phyloP scores from a whole-genome alignment of 2,329 filamentous ascomycete species.

The Fusarium coffeatum region DNA sequence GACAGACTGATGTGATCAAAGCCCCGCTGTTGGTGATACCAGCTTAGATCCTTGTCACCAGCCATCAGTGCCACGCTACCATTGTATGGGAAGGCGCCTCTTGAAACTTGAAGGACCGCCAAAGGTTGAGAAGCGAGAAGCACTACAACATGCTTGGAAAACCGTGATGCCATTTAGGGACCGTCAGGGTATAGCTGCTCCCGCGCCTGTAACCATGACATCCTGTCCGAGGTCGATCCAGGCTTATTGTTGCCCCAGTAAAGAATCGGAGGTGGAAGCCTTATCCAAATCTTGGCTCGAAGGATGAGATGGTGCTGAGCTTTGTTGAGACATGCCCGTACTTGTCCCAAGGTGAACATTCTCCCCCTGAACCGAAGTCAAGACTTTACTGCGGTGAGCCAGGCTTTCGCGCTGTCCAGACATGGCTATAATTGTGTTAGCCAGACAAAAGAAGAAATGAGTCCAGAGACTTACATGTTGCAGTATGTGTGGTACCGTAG shows the following conservation, averaged over 20 bases:
- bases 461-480: conserved; percentile 72
- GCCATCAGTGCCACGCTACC: conserved; percentile 27
- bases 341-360: conserved; percentile 7
- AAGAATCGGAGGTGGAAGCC: conserved; percentile 3
- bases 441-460: not conserved
- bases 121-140: conserved; percentile 28
- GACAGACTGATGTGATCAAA: conserved; percentile 38
- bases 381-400: conserved; percentile 37
- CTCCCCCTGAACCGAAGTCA: not conserved
- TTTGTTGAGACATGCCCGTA: conserved; percentile 4
- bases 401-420: conserved; percentile 47
- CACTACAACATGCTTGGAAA: conserved; percentile 23
- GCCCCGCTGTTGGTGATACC: conserved; percentile 40
- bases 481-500: conserved; percentile 78
- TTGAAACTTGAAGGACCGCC: conserved; percentile 30
- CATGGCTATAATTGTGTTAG: conserved; percentile 34
- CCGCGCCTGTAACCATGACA: conserved; percentile 15
- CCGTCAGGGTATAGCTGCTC: conserved; percentile 19
- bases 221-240: conserved; percentile 5
- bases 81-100: conserved; percentile 25
- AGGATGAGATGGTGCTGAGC: not conserved
- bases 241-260: conserved; percentile 3
- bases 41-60: conserved; percentile 28
- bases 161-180: conserved; percentile 34
- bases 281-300: not conserved